Evolutionary conservation across 83 land plant genomes (phyloP).

Genomic region (Picea engelmannii): DNA sequence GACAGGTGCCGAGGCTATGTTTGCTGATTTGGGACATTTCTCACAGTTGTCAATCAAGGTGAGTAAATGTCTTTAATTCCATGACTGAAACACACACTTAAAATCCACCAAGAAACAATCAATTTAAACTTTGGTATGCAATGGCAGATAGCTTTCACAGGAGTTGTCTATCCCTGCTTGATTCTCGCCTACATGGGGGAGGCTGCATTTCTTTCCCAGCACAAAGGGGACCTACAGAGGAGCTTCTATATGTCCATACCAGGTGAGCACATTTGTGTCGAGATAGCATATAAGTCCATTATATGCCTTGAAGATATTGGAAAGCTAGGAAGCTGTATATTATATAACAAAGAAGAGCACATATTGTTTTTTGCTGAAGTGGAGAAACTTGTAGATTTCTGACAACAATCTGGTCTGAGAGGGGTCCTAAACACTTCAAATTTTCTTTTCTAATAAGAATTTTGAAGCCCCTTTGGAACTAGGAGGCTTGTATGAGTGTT

Average conservation of each 20-base stretch:
- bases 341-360: not conserved
- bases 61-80: not conserved
- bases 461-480: not conserved
- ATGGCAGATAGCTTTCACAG: constrained; percentile 62
- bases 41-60: constrained; percentile 71
- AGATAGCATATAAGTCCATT: not conserved
- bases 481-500: not conserved
- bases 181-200: constrained; percentile 83
- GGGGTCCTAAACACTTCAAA: constrained; percentile 3
- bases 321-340: not conserved
- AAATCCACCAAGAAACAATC: not conserved
- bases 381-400: no score
- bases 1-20: constrained; percentile 82
- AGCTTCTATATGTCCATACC: constrained; percentile 79
- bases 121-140: not conserved
- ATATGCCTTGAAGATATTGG: not conserved
- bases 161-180: constrained; percentile 67
- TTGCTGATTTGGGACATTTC: constrained; percentile 78
- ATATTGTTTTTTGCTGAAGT: no score
- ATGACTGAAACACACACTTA: not conserved
- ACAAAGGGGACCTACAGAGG: constrained; percentile 37
- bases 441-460: not conserved
- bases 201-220: constrained; percentile 74
- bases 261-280: constrained; percentile 30
- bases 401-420: not conserved